phyloP scores from a whole-genome alignment of 2,329 filamentous ascomycete species.

The Cytospora chrysosperma region DNA sequence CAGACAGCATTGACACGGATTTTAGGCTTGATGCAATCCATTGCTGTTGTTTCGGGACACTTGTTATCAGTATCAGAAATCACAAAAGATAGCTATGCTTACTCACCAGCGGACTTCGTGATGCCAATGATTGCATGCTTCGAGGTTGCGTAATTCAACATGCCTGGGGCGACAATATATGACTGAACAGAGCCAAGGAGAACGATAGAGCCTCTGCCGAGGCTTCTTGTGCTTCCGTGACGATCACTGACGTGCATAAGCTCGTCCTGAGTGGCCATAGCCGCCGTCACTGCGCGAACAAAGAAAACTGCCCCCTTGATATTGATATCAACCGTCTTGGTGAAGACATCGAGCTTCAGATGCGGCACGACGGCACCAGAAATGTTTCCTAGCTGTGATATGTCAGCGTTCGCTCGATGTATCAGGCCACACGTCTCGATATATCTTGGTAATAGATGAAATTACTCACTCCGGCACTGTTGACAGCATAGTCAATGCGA shows the following conservation, averaged over 20 bases:
- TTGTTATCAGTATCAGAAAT: not conserved
- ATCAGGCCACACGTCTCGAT: not conserved
- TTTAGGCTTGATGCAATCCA: constrained; percentile 27
- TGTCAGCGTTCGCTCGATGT: no score
- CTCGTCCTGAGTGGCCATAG: not conserved
- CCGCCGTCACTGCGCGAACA: not conserved
- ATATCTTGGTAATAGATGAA: not conserved
- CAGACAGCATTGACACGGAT: constrained; percentile 36
- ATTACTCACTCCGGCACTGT: constrained; percentile 9
- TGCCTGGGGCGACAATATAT: not conserved
- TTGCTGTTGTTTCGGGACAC: not conserved
- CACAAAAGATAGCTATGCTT: not conserved
- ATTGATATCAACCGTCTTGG: not conserved
- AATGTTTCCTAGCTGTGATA: not conserved
- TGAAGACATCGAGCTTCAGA: not conserved
- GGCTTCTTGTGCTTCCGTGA: not conserved
- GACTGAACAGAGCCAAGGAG: not conserved
- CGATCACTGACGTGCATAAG: not conserved
- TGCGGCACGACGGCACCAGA: not conserved
- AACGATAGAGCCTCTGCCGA: constrained; percentile 7
- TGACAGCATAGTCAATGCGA: constrained; percentile 13
- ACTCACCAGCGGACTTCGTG: not conserved
- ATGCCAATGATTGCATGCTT: constrained; percentile 5
- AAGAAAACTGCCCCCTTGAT: not conserved
- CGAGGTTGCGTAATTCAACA: not conserved